Base-by-base conservation (phyloP, 2,329 filamentous ascomycete species). In the Stachybotrys chartarum region DNA sequence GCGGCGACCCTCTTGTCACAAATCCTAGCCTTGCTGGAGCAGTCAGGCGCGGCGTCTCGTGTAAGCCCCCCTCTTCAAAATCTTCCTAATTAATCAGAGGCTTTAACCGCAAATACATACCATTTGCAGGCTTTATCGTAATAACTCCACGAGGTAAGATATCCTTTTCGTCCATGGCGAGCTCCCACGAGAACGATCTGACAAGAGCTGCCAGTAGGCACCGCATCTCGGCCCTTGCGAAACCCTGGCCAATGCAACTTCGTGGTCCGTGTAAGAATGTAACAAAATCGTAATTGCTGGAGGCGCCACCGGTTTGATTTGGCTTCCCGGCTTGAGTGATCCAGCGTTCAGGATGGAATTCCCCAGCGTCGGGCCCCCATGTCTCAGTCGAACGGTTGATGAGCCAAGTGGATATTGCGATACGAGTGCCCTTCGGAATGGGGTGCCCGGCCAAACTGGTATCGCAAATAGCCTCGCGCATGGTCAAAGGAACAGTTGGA, bases 241-340 rank as follows among this genome's bases (percentile, higher is more conserved):
- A 92, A 0, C 77, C 76, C 65, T 86, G 82, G 0, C 91, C 91
- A 59, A 96, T 95, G 65, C 91, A 96, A 62, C 86, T 87, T 53
- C 91, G 75, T 0, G 90, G 90, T 0, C 91, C 91, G 65, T 95
- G 90, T 52, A 95, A 68, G 70, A 96, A 96, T 0, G 89, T 92
- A 68, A 92, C 66, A 59, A 88, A 85, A 1, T 82, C 78, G 65
- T 87, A 91, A 65, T 90, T 90, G 55, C 78, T 87, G 3, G 76
- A 75, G 0, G 87, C 84, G 5, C 87, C 86, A 1, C 89, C 90
- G 7, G 81, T 83, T 54, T 84, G 83, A 10, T 75, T 75, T 0
- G 85, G 86, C 58, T 70, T 71, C 0, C 73, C 77, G 0, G 74
- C 70, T 3, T 72, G 81, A 5, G 57, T 61, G 64, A 82, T 81